These are phyloP conservation scores for Digitaria exilis DNA, from an alignment of 202 grass and related monocot genomes.

Conservation along the genomic window DNA sequence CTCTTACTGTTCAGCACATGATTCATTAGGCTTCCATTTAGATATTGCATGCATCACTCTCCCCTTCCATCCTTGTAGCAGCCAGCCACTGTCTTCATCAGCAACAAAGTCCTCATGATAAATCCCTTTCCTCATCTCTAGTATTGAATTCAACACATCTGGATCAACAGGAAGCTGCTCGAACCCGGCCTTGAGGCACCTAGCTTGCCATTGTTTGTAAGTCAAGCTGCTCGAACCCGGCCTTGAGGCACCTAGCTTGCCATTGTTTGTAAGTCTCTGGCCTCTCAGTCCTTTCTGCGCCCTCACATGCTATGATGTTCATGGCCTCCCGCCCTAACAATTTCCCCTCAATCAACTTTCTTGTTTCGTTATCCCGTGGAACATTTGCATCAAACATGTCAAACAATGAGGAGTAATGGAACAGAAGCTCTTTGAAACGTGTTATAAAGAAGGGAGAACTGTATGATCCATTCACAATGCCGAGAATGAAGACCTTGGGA, in stretches of 20 bases:
- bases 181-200: conserved; percentile 46
- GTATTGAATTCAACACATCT: conserved; percentile 23
- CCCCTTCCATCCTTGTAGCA: conserved; percentile 64
- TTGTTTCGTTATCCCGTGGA: conserved; percentile 37
- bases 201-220: conserved; percentile 58
- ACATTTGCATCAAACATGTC: conserved; percentile 58
- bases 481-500: conserved; percentile 33
- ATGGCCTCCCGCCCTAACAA: conserved; percentile 25
- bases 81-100: conserved; percentile 43
- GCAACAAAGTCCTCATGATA: conserved; percentile 59
- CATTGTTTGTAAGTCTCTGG: conserved; percentile 57
- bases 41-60: conserved; percentile 50
- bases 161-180: conserved; percentile 36
- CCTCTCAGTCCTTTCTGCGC: conserved; percentile 51
- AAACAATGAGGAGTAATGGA: conserved; percentile 57
- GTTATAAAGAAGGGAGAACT: conserved; percentile 53
- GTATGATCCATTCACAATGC: conserved; percentile 45
- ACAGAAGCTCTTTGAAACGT: conserved; percentile 54
- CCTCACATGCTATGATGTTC: conserved; percentile 54
- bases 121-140: neutral
- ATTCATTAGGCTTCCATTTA: conserved; percentile 48
- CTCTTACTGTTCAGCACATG: conserved; percentile 16
- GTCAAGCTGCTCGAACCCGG: conserved; percentile 50
- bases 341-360: conserved; percentile 40
- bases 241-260: conserved; percentile 42